Percentiles rank a stretch among this genome's conserved stretches.
Evolutionary conservation across 2,329 filamentous ascomycete genomes (phyloP).

Genomic region (Phaeosphaeria sp.): DNA sequence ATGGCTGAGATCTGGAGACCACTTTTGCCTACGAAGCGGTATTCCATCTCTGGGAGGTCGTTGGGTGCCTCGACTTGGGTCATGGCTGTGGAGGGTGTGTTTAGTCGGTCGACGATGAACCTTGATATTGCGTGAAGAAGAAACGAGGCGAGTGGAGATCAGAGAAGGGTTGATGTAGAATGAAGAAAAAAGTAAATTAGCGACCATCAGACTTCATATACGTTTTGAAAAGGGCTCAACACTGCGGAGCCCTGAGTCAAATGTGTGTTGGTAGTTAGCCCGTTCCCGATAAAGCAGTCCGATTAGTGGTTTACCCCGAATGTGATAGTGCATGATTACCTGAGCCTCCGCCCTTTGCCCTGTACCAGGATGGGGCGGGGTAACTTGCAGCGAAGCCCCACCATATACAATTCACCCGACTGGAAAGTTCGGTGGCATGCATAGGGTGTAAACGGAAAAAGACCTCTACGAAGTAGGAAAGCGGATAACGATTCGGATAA

Average conservation of each 20-base stretch:
- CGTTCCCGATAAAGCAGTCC: not conserved
- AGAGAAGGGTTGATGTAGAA: not conserved
- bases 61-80: slow-evolving; percentile 16
- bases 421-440: not conserved
- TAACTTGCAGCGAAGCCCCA: slow-evolving; percentile 9
- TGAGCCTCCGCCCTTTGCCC: slow-evolving; percentile 1
- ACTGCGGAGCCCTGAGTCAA: not conserved
- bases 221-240: not conserved
- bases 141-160: not conserved
- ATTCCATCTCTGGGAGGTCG: slow-evolving; percentile 65
- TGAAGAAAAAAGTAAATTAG: not conserved
- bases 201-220: not conserved
- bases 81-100: not conserved
- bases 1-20: slow-evolving; percentile 78
- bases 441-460: not conserved
- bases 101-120: not conserved
- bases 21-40: slow-evolving; percentile 73
- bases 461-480: not conserved
- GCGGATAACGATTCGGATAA: not conserved
- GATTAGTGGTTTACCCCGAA: not conserved
- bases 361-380: slow-evolving; percentile 2
- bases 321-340: not conserved
- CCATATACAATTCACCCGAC: not conserved
- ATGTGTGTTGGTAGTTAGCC: not conserved
- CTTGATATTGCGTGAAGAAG: not conserved